phyloP scores from a whole-genome alignment of 2,329 filamentous ascomycete species.

The Didymella exigua region DNA sequence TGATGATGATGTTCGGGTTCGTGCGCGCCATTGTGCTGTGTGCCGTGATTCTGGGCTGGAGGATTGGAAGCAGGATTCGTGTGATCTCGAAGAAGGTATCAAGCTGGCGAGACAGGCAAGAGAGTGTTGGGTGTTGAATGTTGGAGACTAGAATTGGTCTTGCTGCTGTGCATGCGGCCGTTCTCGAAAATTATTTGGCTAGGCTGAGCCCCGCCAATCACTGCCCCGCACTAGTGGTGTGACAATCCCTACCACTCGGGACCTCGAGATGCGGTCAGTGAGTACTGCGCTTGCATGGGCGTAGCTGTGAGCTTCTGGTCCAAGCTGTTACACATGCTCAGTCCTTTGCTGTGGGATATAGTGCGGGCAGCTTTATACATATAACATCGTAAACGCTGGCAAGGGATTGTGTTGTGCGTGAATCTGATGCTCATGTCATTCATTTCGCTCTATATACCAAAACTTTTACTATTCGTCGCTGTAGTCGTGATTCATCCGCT shows the following conservation, averaged over 20 bases:
- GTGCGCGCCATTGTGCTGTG: slow-evolving; percentile 48
- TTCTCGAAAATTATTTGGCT: slow-evolving; percentile 10
- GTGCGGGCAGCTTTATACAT: neutral
- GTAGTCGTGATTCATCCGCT: slow-evolving; percentile 10
- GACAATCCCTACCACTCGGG: neutral
- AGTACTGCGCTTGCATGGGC: neutral
- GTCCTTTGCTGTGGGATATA: neutral
- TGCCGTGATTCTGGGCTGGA: no score
- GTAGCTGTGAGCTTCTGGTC: neutral
- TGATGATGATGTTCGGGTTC: slow-evolving; percentile 88
- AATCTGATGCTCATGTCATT: slow-evolving; percentile 12
- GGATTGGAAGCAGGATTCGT: neutral
- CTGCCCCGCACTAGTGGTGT: slow-evolving; percentile 10
- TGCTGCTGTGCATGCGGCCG: neutral
- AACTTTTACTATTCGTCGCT: slow-evolving; percentile 18
- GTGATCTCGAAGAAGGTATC: neutral
- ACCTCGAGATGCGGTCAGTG: neutral
- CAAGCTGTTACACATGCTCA: neutral
- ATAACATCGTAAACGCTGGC: neutral
- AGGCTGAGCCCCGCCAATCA: slow-evolving; percentile 7
- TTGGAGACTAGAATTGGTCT: neutral
- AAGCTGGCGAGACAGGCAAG: no score
- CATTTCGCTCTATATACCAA: slow-evolving; percentile 16
- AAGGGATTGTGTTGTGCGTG: neutral
- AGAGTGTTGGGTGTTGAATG: no score